Conservation (phyloP, 2,329 filamentous ascomycete species). For the Ascochyta rabiei region DNA sequence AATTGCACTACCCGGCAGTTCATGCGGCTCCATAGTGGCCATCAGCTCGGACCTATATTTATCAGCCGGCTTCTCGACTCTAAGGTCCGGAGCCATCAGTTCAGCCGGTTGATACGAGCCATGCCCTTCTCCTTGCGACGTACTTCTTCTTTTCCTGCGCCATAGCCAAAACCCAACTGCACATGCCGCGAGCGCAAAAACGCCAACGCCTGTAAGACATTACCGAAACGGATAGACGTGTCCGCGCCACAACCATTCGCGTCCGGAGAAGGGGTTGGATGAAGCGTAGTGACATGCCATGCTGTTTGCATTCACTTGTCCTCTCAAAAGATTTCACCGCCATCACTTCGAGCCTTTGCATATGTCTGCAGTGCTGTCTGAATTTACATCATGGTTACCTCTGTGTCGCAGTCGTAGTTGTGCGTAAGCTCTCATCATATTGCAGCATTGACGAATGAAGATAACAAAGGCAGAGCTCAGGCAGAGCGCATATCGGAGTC, state of each 20-base stretch:
- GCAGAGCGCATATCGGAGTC: conserved; percentile 41
- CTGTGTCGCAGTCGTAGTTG: conserved; percentile 13
- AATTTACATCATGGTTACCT: conserved; percentile 8
- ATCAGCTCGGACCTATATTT: no score
- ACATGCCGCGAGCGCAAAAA: no score
- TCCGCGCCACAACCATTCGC: conserved; percentile 1
- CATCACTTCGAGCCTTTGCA: conserved; percentile 22
- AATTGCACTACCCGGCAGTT: no score
- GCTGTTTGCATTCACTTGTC: conserved; percentile 14
- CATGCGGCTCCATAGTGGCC: no score
- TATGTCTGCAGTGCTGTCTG: conserved; percentile 14
- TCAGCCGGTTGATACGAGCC: no score
- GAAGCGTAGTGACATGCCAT: conserved; percentile 18
- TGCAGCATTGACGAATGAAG: conserved; percentile 23
- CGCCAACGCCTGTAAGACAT: not conserved
- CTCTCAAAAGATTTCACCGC: conserved; percentile 20
- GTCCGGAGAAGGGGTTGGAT: conserved; percentile 1
- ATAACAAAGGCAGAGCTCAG: conserved; percentile 16
- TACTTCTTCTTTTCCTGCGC: no score
- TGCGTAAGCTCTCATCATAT: conserved; percentile 35
- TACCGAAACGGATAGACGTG: not conserved
- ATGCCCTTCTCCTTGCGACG: no score
- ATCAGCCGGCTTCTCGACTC: no score
- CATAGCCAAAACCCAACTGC: no score
- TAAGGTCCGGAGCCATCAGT: no score